Evolutionary conservation across 306 rosid species (phyloP), one percentile per base, ranked within the genome.

Genomic region (Ammopiptanthus mongolicus): DNA sequence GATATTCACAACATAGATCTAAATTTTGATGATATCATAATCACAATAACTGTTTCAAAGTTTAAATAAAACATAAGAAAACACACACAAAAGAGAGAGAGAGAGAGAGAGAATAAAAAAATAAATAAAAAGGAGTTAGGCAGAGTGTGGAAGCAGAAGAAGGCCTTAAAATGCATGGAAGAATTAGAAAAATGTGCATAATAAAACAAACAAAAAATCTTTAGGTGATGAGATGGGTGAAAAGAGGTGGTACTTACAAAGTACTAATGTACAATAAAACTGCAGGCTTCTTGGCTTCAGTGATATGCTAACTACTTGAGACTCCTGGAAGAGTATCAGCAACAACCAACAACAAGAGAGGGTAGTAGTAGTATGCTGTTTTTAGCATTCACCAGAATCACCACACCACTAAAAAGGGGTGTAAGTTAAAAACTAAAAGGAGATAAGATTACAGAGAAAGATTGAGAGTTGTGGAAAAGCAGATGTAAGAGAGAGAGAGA

Each of bases 401-500:
- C n/a, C n/a, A n/a, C n/a, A n/a, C 73, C 64, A 75, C 66, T 47
- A 68, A 39, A 83, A 55, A 79, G 76, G 76, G 74, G 78, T 71
- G 76, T 71, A 74, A 77, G 80, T 69, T 73, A 77, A 75, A 69
- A 76, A 59, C 42, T 47, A 79, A 84, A 83, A 76, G 78, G 79
- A 82, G 79, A 84, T 83, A 80, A 85, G 88, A 74, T 79, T 50
- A 61, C 21, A 55, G 48, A 60, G 79, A 73, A 82, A 77, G 60
- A 62, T 42, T 72, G 50, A 50, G 62, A 73, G 65, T n/a, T n/a
- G n/a, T n/a, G n/a, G n/a, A n/a, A n/a, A n/a, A n/a, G n/a, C n/a
- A n/a, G n/a, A n/a, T n/a, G n/a, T n/a, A n/a, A 50, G 62, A 73
- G 65, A 21, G 28, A 56, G 39, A 13, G 25, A 9, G 80, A 3